Evolutionary conservation across 768 basidiomycete species (phyloP).

Genomic region (Xerocomellus dryophilus): DNA sequence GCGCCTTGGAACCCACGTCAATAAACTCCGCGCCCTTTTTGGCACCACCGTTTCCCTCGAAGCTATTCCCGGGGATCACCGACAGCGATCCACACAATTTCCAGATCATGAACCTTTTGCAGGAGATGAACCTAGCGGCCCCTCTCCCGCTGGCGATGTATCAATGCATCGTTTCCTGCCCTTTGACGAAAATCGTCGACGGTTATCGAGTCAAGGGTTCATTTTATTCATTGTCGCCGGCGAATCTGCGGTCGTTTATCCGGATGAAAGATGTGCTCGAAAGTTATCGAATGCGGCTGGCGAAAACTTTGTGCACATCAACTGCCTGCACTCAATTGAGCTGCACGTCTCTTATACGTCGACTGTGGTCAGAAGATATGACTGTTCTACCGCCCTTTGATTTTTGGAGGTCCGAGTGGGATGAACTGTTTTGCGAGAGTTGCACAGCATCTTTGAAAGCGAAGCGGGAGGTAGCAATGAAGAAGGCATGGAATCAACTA

Average conservation of each 20-base stretch:
- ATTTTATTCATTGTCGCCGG: neutral
- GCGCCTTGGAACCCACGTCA: neutral
- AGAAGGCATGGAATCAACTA: neutral
- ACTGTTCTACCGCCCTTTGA: neutral
- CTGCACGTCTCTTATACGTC: neutral
- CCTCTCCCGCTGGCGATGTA: conserved; percentile 10
- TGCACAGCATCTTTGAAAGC: neutral
- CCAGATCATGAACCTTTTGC: conserved; percentile 16
- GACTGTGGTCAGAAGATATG: neutral
- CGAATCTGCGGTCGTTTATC: conserved; percentile 8
- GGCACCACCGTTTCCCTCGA: accelerated
- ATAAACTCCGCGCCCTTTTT: neutral
- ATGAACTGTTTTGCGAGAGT: neutral
- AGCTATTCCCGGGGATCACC: neutral
- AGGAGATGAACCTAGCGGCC: neutral
- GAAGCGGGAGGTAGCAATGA: neutral
- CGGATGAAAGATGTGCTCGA: conserved; percentile 4
- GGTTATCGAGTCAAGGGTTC: conserved; percentile 2
- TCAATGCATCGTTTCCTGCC: neutral
- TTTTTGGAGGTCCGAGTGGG: neutral
- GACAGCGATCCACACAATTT: conserved; percentile 14
- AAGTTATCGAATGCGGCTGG: neutral
- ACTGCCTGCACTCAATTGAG: accelerated
- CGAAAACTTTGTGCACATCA: neutral
- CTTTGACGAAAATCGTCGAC: neutral